These are phyloP conservation scores for Rachicladosporium sp. DNA, from an alignment of 2,329 filamentous ascomycete species.

Conservation along the genomic window DNA sequence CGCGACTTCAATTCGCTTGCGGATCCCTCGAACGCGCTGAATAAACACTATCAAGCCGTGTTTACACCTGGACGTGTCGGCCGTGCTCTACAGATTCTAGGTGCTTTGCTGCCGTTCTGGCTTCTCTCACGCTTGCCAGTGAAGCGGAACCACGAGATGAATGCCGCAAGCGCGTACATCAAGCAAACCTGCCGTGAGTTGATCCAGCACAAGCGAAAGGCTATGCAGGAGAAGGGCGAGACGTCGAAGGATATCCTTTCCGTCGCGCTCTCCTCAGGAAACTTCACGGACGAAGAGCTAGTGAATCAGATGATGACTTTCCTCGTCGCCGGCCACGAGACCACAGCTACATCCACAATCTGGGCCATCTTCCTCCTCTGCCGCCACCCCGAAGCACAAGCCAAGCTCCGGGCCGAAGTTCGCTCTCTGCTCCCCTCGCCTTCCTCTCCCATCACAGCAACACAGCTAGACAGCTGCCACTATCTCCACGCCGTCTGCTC, in stretches of 20 bases:
- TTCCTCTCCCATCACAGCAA: constrained; percentile 22
- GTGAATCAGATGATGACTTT: constrained; percentile 44
- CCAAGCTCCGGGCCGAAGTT: constrained; percentile 55
- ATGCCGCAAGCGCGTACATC: not conserved
- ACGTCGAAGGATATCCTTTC: constrained; percentile 30
- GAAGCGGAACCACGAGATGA: constrained; percentile 48
- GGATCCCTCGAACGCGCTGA: constrained; percentile 40
- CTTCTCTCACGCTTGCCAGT: constrained; percentile 54
- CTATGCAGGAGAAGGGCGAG: constrained; percentile 11
- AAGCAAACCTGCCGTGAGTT: constrained; percentile 49
- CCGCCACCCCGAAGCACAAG: constrained; percentile 52
- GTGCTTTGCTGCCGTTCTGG: constrained; percentile 25
- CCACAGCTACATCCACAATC: constrained; percentile 59
- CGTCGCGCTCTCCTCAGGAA: constrained; percentile 38
- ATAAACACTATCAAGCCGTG: constrained; percentile 32
- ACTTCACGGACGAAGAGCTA: constrained; percentile 39
- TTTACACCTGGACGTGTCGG: constrained; percentile 1
- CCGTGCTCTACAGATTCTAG: constrained; percentile 2
- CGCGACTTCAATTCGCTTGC: constrained; percentile 42
- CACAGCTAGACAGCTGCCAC: constrained; percentile 41
- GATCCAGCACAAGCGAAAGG: constrained; percentile 55
- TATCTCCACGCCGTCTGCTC: constrained; percentile 36
- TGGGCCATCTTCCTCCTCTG: constrained; percentile 63
- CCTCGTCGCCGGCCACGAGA: constrained; percentile 53
- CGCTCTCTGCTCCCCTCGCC: constrained; percentile 25